Percentiles rank a stretch among this genome's conserved stretches.
These are phyloP conservation scores for Teunomyces tritomae DNA, from an alignment of 805 yeast genomes.

Conservation along the genomic window DNA sequence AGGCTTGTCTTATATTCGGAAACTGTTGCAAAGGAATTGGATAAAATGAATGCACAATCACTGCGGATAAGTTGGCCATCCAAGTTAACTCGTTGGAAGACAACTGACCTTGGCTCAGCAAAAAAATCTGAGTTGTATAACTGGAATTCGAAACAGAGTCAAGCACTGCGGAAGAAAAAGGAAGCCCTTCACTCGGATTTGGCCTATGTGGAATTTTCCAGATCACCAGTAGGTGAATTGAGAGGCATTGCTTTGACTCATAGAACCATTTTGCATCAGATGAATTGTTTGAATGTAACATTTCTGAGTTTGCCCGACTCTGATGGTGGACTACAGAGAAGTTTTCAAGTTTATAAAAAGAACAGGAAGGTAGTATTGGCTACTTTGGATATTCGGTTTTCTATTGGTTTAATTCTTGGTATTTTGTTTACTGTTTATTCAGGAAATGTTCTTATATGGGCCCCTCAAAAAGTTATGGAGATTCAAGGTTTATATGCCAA, in stretches of 20 bases:
- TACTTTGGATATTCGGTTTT: constrained; percentile 44
- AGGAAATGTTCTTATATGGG: constrained; percentile 80
- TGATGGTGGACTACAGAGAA: constrained; percentile 50
- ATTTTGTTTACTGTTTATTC: constrained; percentile 76
- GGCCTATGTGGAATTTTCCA: constrained; percentile 90
- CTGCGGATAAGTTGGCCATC: constrained; percentile 65
- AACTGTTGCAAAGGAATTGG: constrained; percentile 69
- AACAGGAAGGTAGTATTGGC: constrained; percentile 53
- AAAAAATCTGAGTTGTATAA: constrained; percentile 31
- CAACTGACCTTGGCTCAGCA: constrained; percentile 78
- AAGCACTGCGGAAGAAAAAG: constrained; percentile 11
- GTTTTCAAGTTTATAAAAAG: constrained; percentile 29
- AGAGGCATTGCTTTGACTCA: constrained; percentile 94
- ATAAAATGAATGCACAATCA: constrained; percentile 48
- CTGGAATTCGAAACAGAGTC: constrained; percentile 20
- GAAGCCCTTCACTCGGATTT: constrained; percentile 43
- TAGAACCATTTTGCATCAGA: constrained; percentile 82
- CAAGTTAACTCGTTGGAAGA: constrained; percentile 73
- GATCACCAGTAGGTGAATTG: constrained; percentile 86
- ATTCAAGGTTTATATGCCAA: constrained; percentile 87
- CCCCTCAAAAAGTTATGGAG: constrained; percentile 70
- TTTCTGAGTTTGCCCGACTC: constrained; percentile 63
- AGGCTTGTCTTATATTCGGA: constrained; percentile 82
- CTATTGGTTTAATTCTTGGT: constrained; percentile 85
- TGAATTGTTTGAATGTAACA: constrained; percentile 70